phyloP scores from a whole-genome alignment of 768 basidiomycete species.

The Ramaria sp. region DNA sequence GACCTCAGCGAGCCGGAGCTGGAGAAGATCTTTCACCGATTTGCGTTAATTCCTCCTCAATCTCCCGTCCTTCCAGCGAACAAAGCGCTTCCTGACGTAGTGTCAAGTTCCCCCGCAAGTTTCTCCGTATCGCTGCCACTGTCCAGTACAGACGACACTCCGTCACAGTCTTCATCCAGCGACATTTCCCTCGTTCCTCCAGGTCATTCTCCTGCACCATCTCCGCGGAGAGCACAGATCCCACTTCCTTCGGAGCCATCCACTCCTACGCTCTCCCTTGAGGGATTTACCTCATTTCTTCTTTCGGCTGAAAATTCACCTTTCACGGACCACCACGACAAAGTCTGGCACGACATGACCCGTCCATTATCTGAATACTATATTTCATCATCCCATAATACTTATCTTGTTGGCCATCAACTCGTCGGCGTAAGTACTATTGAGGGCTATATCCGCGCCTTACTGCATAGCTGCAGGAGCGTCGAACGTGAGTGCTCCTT shows the following conservation, averaged over 20 bases:
- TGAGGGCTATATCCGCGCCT: conserved; percentile 86
- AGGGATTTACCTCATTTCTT: conserved; percentile 71
- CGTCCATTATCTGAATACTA: conserved; percentile 79
- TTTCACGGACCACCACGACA: conserved; percentile 37
- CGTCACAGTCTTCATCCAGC: background rate
- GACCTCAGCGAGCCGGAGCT: conserved; percentile 20
- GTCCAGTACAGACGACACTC: background rate
- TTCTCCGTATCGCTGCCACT: background rate
- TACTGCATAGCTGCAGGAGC: conserved; percentile 83
- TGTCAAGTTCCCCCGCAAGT: conserved; percentile 13
- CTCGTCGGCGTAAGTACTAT: conserved; percentile 81
- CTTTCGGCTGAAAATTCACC: conserved; percentile 67
- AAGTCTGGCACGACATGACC: conserved; percentile 77
- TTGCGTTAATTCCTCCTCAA: conserved; percentile 17
- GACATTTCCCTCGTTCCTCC: background rate
- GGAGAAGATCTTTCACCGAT: conserved; percentile 27
- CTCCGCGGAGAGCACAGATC: conserved; percentile 1
- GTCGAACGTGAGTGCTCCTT: conserved; percentile 63
- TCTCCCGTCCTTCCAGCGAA: conserved; percentile 3
- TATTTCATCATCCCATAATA: conserved; percentile 87
- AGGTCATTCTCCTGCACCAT: conserved; percentile 4
- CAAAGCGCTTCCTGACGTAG: conserved; percentile 4
- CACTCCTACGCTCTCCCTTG: conserved; percentile 23
- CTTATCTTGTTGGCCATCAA: conserved; percentile 81
- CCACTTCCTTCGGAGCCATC: conserved; percentile 2